phyloP scores from a whole-genome alignment of 2,329 filamentous ascomycete species.

The Pseudogymnoascus sp. region DNA sequence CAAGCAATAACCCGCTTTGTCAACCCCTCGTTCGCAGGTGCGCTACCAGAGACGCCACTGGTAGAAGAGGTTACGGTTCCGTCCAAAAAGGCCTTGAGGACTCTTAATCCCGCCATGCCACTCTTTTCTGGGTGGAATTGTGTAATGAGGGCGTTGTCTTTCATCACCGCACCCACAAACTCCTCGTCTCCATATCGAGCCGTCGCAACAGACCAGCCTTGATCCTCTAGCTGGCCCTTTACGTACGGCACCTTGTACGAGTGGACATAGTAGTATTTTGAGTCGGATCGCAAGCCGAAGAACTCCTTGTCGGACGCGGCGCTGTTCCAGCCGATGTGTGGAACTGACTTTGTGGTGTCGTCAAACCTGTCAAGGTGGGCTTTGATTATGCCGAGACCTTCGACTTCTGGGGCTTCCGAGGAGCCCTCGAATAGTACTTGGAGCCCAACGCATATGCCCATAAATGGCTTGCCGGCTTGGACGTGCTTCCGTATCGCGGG shows the following conservation, averaged over 20 bases:
- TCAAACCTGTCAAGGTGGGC: conserved; percentile 69
- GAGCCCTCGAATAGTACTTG: conserved; percentile 87
- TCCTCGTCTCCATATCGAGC: conserved; percentile 80
- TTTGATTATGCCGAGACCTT: conserved; percentile 71
- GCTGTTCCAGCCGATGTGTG: conserved; percentile 98
- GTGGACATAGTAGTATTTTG: conserved; percentile 99
- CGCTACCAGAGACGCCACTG: conserved; percentile 8
- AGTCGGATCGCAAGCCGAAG: conserved; percentile 70
- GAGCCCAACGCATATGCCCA: conserved; percentile 93
- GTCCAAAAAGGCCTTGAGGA: conserved; percentile 80
- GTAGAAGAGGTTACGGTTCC: conserved; percentile 38
- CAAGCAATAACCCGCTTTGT: conserved; percentile 95
- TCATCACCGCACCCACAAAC: conserved; percentile 85
- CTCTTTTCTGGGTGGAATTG: conserved; percentile 99
- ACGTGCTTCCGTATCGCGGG: conserved; percentile 80
- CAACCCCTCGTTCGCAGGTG: conserved; percentile 52
- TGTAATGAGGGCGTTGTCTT: conserved; percentile 78
- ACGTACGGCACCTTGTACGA: conserved; percentile 79
- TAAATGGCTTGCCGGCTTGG: conserved; percentile 86
- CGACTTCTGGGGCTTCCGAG: conserved; percentile 63
- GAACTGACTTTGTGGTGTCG: conserved; percentile 76
- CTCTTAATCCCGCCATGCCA: conserved; percentile 76
- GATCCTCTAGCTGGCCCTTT: conserved; percentile 64
- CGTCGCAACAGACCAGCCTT: conserved; percentile 89
- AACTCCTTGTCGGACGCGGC: conserved; percentile 59